Conservation (phyloP, 2,329 filamentous ascomycete species). For the Ascochyta clinopodiicola region DNA sequence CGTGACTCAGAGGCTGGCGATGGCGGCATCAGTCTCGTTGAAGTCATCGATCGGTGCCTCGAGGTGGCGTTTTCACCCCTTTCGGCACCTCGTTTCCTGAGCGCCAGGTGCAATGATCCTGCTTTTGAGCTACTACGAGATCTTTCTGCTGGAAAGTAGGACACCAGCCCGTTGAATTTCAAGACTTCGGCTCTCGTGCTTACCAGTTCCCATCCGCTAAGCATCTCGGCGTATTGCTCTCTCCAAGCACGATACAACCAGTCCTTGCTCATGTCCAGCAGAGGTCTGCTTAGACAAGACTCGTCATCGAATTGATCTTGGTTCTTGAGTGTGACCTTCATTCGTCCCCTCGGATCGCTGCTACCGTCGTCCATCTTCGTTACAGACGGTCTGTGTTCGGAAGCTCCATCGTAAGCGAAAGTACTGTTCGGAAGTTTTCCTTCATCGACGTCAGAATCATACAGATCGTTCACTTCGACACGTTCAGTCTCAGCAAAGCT, state of each 20-base stretch:
- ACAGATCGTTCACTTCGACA: constrained; percentile 37
- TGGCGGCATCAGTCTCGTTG: constrained; percentile 36
- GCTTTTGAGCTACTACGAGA: constrained; percentile 35
- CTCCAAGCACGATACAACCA: constrained; percentile 61
- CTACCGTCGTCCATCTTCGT: constrained; percentile 20
- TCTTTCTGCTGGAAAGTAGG: constrained; percentile 39
- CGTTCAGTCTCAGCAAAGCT: constrained; percentile 45
- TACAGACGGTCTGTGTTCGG: constrained; percentile 31
- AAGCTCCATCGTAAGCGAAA: constrained; percentile 25
- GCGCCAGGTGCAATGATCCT: constrained; percentile 33
- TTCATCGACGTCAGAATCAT: constrained; percentile 45
- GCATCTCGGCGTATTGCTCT: constrained; percentile 62
- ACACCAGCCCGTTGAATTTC: constrained; percentile 59
- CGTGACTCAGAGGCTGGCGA: constrained; percentile 26
- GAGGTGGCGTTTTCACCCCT: constrained; percentile 19
- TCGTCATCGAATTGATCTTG: constrained; percentile 63
- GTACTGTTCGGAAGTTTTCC: constrained; percentile 26
- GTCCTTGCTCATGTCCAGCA: constrained; percentile 59
- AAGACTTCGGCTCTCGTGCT: constrained; percentile 64
- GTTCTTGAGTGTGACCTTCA: constrained; percentile 63
- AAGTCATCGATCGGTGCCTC: constrained; percentile 29
- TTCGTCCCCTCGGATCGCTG: constrained; percentile 24
- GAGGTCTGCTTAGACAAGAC: constrained; percentile 52
- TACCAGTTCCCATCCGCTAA: constrained; percentile 65
- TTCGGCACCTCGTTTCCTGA: constrained; percentile 24